A percentile compares a stretch with the other conserved stretches of the same genome.
phyloP scores from a whole-genome alignment of 2,329 filamentous ascomycete species.

The Fusarium austroafricanum region DNA sequence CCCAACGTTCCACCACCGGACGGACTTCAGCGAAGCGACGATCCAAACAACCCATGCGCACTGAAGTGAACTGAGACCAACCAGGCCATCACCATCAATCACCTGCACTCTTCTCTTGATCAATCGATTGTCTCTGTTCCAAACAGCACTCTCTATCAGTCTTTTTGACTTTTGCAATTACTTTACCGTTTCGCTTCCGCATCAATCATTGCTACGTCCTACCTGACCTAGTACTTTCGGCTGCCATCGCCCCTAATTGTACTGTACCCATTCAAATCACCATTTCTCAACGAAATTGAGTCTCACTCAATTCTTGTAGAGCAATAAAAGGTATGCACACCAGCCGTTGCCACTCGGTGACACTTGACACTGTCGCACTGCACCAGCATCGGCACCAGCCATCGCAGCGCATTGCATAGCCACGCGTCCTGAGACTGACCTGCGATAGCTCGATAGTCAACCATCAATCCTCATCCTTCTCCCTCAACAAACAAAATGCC shows the following conservation, averaged over 20 bases:
- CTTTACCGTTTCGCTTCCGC: background rate
- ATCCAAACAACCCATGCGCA: conserved; percentile 30
- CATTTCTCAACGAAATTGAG: conserved; percentile 11
- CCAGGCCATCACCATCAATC: conserved; percentile 6
- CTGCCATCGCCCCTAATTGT: conserved; percentile 2
- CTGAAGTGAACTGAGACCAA: conserved; percentile 25
- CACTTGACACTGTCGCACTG: conserved; percentile 22
- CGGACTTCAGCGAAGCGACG: conserved; percentile 33
- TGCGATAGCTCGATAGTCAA: conserved; percentile 14
- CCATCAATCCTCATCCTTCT: background rate
- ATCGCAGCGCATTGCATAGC: conserved; percentile 4
- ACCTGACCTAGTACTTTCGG: background rate
- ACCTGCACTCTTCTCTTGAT: conserved; percentile 13
- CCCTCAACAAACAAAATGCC: conserved; percentile 36
- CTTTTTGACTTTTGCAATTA: background rate
- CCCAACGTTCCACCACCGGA: conserved; percentile 20
- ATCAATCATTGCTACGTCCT: background rate
- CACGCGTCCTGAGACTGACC: conserved; percentile 34
- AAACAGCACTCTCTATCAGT: background rate
- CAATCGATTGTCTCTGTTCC: conserved; percentile 6
- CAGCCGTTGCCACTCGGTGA: conserved; percentile 24
- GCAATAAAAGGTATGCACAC: conserved; percentile 31
- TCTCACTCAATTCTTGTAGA: conserved; percentile 12
- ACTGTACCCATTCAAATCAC: background rate
- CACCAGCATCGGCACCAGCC: conserved; percentile 9